These are phyloP conservation scores for Oleoguttula mirabilis DNA, from an alignment of 495 filamentous ascomycete genomes.

Conservation along the genomic window DNA sequence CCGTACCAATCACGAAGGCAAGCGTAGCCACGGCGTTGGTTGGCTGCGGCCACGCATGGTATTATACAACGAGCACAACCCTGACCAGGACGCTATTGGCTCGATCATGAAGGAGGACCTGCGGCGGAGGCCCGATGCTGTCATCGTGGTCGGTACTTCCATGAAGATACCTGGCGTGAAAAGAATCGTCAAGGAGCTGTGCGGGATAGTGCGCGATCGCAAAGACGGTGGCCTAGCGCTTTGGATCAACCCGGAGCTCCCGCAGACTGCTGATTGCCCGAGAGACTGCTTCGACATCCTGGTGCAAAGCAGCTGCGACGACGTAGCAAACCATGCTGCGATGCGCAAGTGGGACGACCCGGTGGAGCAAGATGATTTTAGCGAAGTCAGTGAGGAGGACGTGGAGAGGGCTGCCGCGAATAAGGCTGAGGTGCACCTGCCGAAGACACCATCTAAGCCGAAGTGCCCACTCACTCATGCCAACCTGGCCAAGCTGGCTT, in stretches of 20 bases:
- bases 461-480: conserved; percentile 4
- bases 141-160: conserved; percentile 90
- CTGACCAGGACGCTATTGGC: conserved; percentile 91
- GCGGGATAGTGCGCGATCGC: conserved; percentile 60
- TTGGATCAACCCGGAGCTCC: conserved; percentile 84
- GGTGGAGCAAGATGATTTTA: conserved; percentile 30
- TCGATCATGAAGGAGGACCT: conserved; percentile 76
- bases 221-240: conserved; percentile 73
- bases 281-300: conserved; percentile 87
- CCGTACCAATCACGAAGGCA: conserved; percentile 64
- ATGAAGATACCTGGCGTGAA: conserved; percentile 88
- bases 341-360: conserved; percentile 68
- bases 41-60: conserved; percentile 85
- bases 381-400: conserved; percentile 32
- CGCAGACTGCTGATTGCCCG: conserved; percentile 70
- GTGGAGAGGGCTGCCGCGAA: conserved; percentile 13
- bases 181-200: conserved; percentile 82
- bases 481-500: neutral
- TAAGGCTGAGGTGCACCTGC: conserved; percentile 2
- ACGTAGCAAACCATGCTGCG: conserved; percentile 62
- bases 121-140: conserved; percentile 70
- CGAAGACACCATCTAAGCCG: neutral
- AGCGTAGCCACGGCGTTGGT: conserved; percentile 88
- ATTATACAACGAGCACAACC: conserved; percentile 93
- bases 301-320: conserved; percentile 75